Evolutionary conservation across 805 yeast species (phyloP).

Genomic region (Candida coleopterorum): DNA sequence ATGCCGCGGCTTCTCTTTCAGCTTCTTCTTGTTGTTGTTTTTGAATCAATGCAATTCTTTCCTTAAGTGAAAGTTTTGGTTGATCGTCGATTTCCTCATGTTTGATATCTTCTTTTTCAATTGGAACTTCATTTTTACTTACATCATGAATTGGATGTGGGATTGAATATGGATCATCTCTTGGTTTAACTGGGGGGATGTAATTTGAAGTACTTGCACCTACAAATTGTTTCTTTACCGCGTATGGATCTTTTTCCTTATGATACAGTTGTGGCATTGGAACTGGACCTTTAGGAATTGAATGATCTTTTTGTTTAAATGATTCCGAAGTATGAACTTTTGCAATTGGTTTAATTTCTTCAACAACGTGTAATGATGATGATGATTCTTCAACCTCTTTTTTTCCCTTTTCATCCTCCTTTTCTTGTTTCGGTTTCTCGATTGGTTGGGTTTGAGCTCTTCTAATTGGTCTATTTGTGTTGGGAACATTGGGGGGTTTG

Average conservation of each 20-base stretch:
- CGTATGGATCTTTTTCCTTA: constrained; percentile 41
- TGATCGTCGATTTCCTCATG: constrained; percentile 42
- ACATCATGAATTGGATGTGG: constrained; percentile 25
- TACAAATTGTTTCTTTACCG: constrained; percentile 49
- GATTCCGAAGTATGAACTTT: not conserved
- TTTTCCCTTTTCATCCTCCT: not conserved
- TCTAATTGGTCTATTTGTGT: constrained; percentile 7
- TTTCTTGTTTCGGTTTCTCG: not conserved
- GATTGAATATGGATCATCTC: constrained; percentile 32
- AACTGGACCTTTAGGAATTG: constrained; percentile 1
- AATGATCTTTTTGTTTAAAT: not conserved
- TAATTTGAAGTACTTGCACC: constrained; percentile 59
- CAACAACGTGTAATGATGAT: not conserved
- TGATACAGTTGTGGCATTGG: constrained; percentile 18
- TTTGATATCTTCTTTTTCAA: constrained; percentile 16
- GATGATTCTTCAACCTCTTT: not conserved
- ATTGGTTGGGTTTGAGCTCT: not conserved
- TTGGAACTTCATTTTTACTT: constrained; percentile 14
- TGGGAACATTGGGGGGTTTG: constrained; percentile 11
- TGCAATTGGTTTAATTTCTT: not conserved
- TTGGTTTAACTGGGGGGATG: constrained; percentile 43
- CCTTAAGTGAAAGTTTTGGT: constrained; percentile 80
- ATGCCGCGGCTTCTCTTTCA: constrained; percentile 60
- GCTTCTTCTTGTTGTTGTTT: constrained; percentile 77
- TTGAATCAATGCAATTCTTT: constrained; percentile 80